Percentiles rank a stretch among this genome's conserved stretches.
Evolutionary conservation across 495 filamentous ascomycete species (phyloP).

Genomic region (Podospora tetraspora): DNA sequence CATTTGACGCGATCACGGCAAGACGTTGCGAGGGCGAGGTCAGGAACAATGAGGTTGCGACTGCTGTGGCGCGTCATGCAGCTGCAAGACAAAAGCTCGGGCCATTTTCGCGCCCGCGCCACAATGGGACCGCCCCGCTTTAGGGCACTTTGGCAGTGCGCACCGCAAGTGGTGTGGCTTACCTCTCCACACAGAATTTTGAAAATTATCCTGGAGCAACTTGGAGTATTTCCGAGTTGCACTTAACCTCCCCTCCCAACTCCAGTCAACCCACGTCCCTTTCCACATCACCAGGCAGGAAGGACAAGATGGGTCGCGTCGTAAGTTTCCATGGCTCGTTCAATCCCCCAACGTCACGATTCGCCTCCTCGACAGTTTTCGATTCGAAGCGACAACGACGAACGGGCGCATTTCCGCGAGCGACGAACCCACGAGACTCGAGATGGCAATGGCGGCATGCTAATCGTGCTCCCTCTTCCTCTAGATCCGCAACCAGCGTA

Average conservation of each 20-base stretch:
- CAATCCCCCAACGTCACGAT: constrained; percentile 11
- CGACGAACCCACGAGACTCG: constrained; percentile 13
- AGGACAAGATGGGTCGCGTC: constrained; percentile 49
- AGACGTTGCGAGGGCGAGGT: neutral
- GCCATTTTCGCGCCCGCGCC: neutral
- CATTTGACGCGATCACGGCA: neutral
- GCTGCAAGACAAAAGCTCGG: neutral
- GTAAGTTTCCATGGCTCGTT: constrained; percentile 35
- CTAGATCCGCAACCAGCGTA: constrained; percentile 91
- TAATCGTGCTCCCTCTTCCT: constrained; percentile 25
- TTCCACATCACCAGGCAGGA: constrained; percentile 32
- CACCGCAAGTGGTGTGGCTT: constrained; percentile 26
- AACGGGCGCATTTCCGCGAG: constrained; percentile 14
- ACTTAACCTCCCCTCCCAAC: constrained; percentile 29
- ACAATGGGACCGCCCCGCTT: constrained; percentile 23
- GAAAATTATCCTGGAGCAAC: constrained; percentile 31
- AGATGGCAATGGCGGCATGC: constrained; percentile 8
- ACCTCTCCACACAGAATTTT: constrained; percentile 36
- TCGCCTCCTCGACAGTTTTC: constrained; percentile 15
- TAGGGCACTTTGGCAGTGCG: constrained; percentile 28
- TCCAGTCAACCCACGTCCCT: constrained; percentile 27
- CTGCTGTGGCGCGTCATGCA: constrained; percentile 11
- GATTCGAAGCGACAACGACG: constrained; percentile 15
- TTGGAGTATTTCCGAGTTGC: constrained; percentile 28
- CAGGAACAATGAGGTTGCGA: neutral